Conservation (phyloP, 176 grass and related monocot genomes). For the Typha latifolia region DNA sequence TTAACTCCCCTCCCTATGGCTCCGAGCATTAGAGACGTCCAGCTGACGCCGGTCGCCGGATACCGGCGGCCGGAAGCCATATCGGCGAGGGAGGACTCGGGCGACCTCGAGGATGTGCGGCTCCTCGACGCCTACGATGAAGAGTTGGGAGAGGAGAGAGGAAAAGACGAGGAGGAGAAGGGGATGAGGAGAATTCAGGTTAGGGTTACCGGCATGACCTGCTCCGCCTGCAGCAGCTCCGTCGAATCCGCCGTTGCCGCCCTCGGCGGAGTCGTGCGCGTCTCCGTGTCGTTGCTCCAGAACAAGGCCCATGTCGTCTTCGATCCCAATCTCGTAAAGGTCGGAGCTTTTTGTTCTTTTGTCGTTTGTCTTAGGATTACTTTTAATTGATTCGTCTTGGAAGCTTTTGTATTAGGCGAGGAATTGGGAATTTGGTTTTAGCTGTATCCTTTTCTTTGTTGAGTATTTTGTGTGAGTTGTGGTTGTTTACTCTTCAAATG, state of each 20-base stretch:
- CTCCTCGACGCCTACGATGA: conserved; percentile 63
- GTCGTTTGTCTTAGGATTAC: not conserved
- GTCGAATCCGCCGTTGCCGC: conserved; percentile 66
- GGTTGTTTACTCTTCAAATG: no score
- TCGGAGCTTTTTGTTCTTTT: conserved; percentile 9
- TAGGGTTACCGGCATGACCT: conserved; percentile 87
- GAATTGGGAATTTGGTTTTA: no score
- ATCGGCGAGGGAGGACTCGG: conserved; percentile 17
- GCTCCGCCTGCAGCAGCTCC: conserved; percentile 76
- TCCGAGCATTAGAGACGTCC: conserved; percentile 33
- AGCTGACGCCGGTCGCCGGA: conserved; percentile 46
- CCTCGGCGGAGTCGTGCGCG: conserved; percentile 42
- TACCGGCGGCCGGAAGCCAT: not conserved
- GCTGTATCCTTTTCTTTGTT: no score
- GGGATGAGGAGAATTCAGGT: conserved; percentile 58
- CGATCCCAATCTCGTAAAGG: conserved; percentile 72
- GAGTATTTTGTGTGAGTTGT: no score
- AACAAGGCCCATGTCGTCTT: conserved; percentile 78
- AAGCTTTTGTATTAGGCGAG: no score
- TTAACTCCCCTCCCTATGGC: not conserved
- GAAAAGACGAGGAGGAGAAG: conserved; percentile 20
- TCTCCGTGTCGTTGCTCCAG: conserved; percentile 74
- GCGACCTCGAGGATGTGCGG: conserved; percentile 76
- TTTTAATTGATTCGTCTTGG: not conserved
- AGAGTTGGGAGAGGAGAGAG: conserved; percentile 20